These are phyloP conservation scores for Rhodotorula babjevae DNA, from an alignment of 768 basidiomycete genomes.

Conservation along the genomic window DNA sequence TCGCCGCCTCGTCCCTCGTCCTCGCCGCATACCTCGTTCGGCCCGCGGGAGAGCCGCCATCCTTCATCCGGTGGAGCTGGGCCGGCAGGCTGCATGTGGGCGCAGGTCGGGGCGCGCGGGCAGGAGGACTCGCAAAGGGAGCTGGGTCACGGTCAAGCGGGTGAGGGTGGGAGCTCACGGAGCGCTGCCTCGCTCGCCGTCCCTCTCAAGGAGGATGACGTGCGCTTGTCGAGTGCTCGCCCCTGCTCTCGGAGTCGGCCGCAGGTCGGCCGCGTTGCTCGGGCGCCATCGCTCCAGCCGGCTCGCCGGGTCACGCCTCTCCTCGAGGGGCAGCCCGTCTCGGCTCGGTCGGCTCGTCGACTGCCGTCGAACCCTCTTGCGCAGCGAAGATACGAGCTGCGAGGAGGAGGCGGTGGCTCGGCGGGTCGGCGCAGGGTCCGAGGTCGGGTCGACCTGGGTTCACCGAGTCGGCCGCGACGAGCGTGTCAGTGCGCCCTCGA, in stretches of 20 bases:
- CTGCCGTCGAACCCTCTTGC: background rate
- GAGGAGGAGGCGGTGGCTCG: background rate
- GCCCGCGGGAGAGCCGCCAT: constrained; percentile 20
- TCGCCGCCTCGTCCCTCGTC: no score
- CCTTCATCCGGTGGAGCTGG: constrained; percentile 24
- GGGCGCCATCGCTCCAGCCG: no score
- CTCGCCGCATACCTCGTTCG: background rate
- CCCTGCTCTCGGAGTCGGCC: no score
- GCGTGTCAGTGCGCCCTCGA: constrained; percentile 9
- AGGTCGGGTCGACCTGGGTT: background rate
- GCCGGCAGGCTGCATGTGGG: background rate
- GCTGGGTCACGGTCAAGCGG: background rate
- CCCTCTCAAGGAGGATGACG: no score
- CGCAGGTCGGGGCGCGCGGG: no score
- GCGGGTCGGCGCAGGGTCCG: background rate
- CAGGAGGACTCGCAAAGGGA: background rate
- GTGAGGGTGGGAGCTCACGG: no score
- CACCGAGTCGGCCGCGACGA: background rate
- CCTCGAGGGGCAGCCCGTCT: background rate
- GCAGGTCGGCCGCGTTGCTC: no score
- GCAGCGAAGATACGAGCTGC: constrained; percentile 30
- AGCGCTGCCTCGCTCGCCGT: no score
- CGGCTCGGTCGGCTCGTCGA: background rate
- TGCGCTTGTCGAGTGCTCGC: no score
- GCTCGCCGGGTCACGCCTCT: background rate